Evolutionary conservation across 148 eudicot species (phyloP), one percentile per base, ranked within the genome.

Genomic region (Polygonum maritimum): DNA sequence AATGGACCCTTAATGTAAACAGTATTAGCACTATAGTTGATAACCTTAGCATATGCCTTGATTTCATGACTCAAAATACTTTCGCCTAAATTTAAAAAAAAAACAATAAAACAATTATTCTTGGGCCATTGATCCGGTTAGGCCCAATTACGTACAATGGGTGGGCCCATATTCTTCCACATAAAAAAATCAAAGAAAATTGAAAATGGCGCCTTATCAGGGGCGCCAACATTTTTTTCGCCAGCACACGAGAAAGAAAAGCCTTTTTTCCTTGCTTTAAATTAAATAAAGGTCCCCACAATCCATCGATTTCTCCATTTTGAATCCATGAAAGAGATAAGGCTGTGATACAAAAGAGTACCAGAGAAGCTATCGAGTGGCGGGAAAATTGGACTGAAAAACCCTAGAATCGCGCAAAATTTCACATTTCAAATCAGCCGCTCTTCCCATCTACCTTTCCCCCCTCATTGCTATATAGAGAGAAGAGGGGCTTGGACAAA

Each of bases 341-440:
- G 19, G 6, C n/a, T 3, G 26, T 22, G 55, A 13, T 26, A 26
- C 26, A 16, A 33, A 67, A 67, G 71, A 67, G 71, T 67, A 67
- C 44, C 44, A 67, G 14, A 15, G 71, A 67, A 35, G 71, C 21
- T 2, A 67, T 13, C 16, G 44, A 5, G 71, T 35, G 71, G 71
- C 71, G 71, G 71, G 71, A 67, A 67, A 67, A 36, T 67, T 67
- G 36, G 71, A 67, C 5, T 2, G 7, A 3, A 16, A 65, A 67
- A 67, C 71, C 71, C 71, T 67, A 67, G 38, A 21, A 31, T 31
- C 69, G 38, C 69, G 69, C 69, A 62, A 31, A 62, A 36, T 36
- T 0, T 0, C 26, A 33, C 71, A 67, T 14, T 67, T 67, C 71
- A 67, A 67, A 67, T 35, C 71, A 36, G 71, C 71, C 71, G 71